A percentile compares a stretch with the other conserved stretches of the same genome.
These are phyloP conservation scores for Nepenthes gracilis DNA, from an alignment of 148 eudicot species.

Conservation along the genomic window DNA sequence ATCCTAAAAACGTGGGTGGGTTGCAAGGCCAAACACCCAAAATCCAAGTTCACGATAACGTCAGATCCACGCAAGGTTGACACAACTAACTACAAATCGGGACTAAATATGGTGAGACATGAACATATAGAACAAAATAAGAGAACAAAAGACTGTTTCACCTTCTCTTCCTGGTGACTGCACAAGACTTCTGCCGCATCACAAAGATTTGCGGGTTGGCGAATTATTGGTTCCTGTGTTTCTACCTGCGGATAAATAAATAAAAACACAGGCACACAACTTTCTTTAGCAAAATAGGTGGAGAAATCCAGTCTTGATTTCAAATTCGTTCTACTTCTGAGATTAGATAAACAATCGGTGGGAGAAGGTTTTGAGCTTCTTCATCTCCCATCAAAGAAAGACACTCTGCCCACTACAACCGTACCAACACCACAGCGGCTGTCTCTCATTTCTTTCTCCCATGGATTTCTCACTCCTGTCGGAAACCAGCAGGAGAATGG, in stretches of 20 bases:
- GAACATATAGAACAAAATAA: too few relatives aligned
- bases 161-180: slow-evolving; percentile 33
- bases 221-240: slow-evolving; percentile 52
- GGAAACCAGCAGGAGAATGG: background rate
- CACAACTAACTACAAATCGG: too few relatives aligned
- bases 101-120: too few relatives aligned
- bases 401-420: too few relatives aligned
- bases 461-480: background rate
- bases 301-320: background rate
- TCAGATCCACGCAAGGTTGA: too few relatives aligned
- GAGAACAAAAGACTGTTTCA: slow-evolving; percentile 13
- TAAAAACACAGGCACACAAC: background rate
- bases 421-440: too few relatives aligned
- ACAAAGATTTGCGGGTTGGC: slow-evolving; percentile 38
- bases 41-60: too few relatives aligned
- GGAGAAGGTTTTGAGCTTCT: background rate
- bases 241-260: slow-evolving; percentile 28
- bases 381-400: background rate
- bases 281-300: background rate
- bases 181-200: slow-evolving; percentile 55
- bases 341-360: too few relatives aligned
- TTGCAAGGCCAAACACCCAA: too few relatives aligned
- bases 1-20: too few relatives aligned
- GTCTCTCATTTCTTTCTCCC: too few relatives aligned
- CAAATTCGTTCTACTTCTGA: too few relatives aligned